phyloP scores from a whole-genome alignment of 73 alveolate species.

The Stentor roeselii region DNA sequence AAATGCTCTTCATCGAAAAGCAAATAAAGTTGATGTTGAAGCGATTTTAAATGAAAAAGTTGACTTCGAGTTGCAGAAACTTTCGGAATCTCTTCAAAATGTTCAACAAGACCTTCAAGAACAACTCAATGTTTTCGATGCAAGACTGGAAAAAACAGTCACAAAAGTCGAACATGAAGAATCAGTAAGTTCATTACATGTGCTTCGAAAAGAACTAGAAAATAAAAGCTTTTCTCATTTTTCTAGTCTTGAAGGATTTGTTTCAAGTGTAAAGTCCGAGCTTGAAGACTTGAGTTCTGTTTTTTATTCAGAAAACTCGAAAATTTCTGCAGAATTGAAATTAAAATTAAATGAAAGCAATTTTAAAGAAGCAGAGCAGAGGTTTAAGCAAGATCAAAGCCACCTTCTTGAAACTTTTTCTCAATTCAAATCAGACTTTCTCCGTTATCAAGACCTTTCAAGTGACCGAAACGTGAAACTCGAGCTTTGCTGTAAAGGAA shows the following conservation, averaged over 20 bases:
- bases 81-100: constrained; percentile 31
- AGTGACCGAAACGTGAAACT: not conserved
- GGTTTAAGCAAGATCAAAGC: not conserved
- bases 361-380: not conserved
- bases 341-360: no score
- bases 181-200: constrained; percentile 6
- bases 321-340: not conserved
- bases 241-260: constrained; percentile 7
- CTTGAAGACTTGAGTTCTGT: not conserved
- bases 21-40: constrained; percentile 79
- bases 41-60: constrained; percentile 48
- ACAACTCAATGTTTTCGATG: not conserved
- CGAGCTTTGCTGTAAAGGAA: not conserved
- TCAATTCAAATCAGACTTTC: not conserved
- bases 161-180: constrained; percentile 10
- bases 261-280: not conserved
- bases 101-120: not conserved
- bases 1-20: constrained; percentile 89
- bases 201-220: constrained; percentile 30
- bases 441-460: not conserved
- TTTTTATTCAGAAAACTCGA: not conserved
- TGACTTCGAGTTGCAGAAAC: constrained; percentile 45
- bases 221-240: constrained; percentile 25
- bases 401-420: not conserved
- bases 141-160: not conserved